phyloP scores from a whole-genome alignment of 495 filamentous ascomycete genomes.

The Trichoderma gamsii region DNA sequence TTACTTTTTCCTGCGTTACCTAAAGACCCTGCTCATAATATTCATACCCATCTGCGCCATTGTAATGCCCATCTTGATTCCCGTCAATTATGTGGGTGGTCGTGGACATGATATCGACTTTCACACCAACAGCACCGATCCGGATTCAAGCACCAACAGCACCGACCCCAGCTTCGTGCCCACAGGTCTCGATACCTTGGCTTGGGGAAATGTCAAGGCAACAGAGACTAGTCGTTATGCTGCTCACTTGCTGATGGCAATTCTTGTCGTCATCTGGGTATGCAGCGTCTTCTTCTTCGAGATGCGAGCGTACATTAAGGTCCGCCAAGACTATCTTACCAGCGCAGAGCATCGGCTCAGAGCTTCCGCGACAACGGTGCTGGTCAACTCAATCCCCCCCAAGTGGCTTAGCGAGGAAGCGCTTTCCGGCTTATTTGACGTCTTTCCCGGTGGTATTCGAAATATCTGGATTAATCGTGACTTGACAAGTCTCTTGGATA shows the following conservation, averaged over 20 bases:
- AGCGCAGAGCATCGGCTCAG: conserved; percentile 89
- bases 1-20: conserved; percentile 94
- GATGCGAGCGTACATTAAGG: conserved; percentile 81
- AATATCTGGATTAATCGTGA: conserved; percentile 97
- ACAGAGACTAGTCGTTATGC: conserved; percentile 69
- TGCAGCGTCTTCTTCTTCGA: conserved; percentile 86
- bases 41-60: conserved; percentile 75
- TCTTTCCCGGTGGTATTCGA: conserved; percentile 90
- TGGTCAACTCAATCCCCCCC: conserved; percentile 81
- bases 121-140: conserved; percentile 29
- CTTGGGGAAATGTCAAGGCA: conserved; percentile 85
- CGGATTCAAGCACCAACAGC: conserved; percentile 18
- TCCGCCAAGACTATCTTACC: conserved; percentile 92
- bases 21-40: conserved; percentile 88
- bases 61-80: conserved; percentile 79
- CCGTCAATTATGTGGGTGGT: conserved; percentile 73
- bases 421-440: conserved; percentile 81
- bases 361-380: conserved; percentile 92
- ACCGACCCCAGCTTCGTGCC: conserved; percentile 29
- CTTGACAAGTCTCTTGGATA: conserved; percentile 78
- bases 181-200: conserved; percentile 67
- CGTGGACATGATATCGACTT: conserved; percentile 49
- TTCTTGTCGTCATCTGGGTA: conserved; percentile 75
- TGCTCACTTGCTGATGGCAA: conserved; percentile 79
- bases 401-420: conserved; percentile 83